Conservation (phyloP, 495 filamentous ascomycete genomes). For the Trichoderma virens region DNA sequence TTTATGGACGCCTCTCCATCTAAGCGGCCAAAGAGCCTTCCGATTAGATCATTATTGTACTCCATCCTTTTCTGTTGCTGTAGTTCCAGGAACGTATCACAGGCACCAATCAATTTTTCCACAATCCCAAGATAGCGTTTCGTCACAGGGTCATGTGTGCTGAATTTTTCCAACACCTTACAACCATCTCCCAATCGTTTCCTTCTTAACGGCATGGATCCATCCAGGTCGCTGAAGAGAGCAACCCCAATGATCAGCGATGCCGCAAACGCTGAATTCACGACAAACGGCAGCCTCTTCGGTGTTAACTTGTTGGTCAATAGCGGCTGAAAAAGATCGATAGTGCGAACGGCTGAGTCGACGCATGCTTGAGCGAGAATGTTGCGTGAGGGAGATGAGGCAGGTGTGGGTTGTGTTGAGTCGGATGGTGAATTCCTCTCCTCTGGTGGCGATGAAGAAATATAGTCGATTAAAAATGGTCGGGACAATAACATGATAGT, state of each 20-base stretch:
- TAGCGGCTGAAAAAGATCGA: slow-evolving; percentile 13
- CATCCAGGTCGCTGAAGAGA: not conserved
- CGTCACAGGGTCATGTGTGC: not conserved
- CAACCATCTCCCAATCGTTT: not conserved
- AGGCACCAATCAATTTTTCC: not conserved
- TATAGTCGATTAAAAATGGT: slow-evolving; percentile 15
- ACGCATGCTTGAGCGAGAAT: slow-evolving; percentile 14
- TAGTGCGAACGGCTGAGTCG: slow-evolving; percentile 13
- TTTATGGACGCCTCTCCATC: not conserved
- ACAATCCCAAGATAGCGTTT: not conserved
- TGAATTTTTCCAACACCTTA: not conserved
- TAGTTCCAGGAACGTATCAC: not conserved
- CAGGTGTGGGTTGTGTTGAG: not conserved
- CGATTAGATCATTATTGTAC: not conserved
- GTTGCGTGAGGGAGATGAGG: not conserved
- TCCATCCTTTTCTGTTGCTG: not conserved
- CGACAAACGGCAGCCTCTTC: slow-evolving; percentile 9
- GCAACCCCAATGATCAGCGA: slow-evolving; percentile 7
- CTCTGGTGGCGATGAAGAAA: not conserved
- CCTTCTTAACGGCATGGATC: not conserved
- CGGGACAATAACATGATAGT: slow-evolving; percentile 17
- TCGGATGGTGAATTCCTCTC: not conserved
- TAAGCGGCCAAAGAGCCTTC: not conserved
- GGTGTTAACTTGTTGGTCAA: not conserved
- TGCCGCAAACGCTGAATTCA: slow-evolving; percentile 9